phyloP scores from a whole-genome alignment of 768 basidiomycete genomes.

The Cytidiella melzeri region DNA sequence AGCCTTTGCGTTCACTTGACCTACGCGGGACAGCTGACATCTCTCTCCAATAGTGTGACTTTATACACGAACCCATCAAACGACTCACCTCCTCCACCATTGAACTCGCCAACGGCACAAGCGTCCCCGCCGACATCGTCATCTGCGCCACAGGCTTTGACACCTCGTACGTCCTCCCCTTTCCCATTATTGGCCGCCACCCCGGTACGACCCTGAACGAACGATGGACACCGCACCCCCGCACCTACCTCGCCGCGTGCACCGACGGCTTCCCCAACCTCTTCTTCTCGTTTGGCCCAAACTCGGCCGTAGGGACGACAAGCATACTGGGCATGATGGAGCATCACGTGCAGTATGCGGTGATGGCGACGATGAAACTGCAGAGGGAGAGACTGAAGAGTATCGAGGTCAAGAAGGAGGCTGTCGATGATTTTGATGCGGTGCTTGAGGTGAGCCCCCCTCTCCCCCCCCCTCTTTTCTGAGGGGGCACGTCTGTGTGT shows the following conservation, averaged over 20 bases:
- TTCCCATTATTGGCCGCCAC: slow-evolving; percentile 51
- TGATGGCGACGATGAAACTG: slow-evolving; percentile 50
- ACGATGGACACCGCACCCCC: slow-evolving; percentile 47
- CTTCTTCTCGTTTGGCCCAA: slow-evolving; percentile 49
- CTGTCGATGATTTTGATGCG: slow-evolving; percentile 55
- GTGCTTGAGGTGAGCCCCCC: slow-evolving; percentile 41
- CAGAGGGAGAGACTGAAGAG: slow-evolving; percentile 57
- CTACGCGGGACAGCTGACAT: background rate
- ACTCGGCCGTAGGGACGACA: slow-evolving; percentile 46
- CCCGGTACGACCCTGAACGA: slow-evolving; percentile 44
- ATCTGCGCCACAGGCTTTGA: slow-evolving; percentile 62
- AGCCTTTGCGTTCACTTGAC: slow-evolving; percentile 3
- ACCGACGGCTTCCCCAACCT: slow-evolving; percentile 62
- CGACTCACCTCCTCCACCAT: slow-evolving; percentile 49
- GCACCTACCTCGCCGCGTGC: slow-evolving; percentile 51
- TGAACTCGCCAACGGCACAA: slow-evolving; percentile 46
- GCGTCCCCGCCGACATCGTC: slow-evolving; percentile 49
- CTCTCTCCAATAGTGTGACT: slow-evolving; percentile 43
- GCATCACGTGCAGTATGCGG: slow-evolving; percentile 49
- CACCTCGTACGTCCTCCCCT: slow-evolving; percentile 39
- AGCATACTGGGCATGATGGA: slow-evolving; percentile 51
- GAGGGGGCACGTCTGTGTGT: background rate
- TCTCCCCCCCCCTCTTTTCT: background rate
- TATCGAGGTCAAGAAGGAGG: slow-evolving; percentile 51
- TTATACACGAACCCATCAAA: slow-evolving; percentile 43